Evolutionary conservation across 2,329 filamentous ascomycete species (phyloP).

Genomic region (Aciculosporium take): DNA sequence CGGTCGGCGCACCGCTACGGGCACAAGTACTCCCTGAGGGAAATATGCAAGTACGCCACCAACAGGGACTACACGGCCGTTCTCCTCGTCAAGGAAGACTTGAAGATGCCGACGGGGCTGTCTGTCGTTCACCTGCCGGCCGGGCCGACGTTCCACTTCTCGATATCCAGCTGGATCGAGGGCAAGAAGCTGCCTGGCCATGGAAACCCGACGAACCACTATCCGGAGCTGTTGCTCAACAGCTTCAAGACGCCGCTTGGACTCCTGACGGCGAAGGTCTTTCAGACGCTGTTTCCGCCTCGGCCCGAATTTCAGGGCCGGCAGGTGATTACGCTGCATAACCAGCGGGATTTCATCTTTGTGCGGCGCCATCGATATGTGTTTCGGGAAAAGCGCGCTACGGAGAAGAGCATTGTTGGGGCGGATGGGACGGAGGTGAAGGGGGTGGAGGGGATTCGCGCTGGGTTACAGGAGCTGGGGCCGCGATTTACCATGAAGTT

Average conservation of each 20-base stretch:
- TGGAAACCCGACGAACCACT: slow-evolving; percentile 75
- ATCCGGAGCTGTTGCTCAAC: slow-evolving; percentile 81
- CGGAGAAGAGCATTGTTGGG: slow-evolving; percentile 74
- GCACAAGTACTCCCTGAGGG: slow-evolving; percentile 82
- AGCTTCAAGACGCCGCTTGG: slow-evolving; percentile 91
- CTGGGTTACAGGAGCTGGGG: slow-evolving; percentile 80
- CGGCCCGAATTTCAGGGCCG: slow-evolving; percentile 72
- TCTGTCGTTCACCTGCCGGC: slow-evolving; percentile 72
- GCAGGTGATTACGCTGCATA: slow-evolving; percentile 85
- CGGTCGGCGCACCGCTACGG: slow-evolving; percentile 71
- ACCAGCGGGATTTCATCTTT: slow-evolving; percentile 94
- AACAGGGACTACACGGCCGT: slow-evolving; percentile 75
- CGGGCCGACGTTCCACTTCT: slow-evolving; percentile 88
- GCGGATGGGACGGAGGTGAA: slow-evolving; percentile 71
- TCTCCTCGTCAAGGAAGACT: slow-evolving; percentile 75
- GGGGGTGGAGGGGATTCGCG: slow-evolving; percentile 72
- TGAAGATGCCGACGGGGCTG: slow-evolving; percentile 68
- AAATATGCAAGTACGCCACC: slow-evolving; percentile 74
- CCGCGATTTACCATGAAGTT: slow-evolving; percentile 67
- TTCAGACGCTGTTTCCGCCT: slow-evolving; percentile 48
- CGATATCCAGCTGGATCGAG: slow-evolving; percentile 78
- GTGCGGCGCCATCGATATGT: slow-evolving; percentile 80
- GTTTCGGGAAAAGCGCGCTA: slow-evolving; percentile 75
- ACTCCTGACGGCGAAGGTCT: slow-evolving; percentile 71
- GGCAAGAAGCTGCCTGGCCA: slow-evolving; percentile 80